Base-by-base conservation (phyloP, 148 eudicot species). In the Salicornia ramosissima region DNA sequence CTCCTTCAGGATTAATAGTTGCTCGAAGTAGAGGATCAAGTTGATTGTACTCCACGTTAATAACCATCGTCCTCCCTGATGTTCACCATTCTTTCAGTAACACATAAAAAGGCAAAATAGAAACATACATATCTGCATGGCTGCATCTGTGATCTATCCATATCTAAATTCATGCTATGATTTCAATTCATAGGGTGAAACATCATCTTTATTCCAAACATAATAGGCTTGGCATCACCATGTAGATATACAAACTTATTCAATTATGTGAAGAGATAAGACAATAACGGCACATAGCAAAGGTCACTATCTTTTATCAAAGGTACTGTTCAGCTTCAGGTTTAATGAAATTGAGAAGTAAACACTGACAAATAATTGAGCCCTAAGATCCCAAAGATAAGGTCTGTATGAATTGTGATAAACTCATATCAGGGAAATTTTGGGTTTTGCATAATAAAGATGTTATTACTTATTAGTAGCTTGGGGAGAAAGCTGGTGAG, bases 41-140 rank as follows among this genome's bases (percentile, higher is more conserved):
- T 76, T 94, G 98, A 79, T 94, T 94, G 84, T 94, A 94, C 77
- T 94, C 98, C 76, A 94, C 98, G 76, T 94, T 94, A 64, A 94
- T 94, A 78, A 90, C 97, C 98, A 94, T 90, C 26, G 90, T 70
- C 79, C 98, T 84, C 75, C 96, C 98, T 92, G 81, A 66, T 43
- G 39, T 67, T 46, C 71, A 80, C 16, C 34, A 65, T 22, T 22
- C 31, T 58, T 66, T 58, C 33, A 67, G 77, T 67, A n/a, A 72
- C 21, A 42, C 12, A 33, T 24, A 29, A 13, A 47, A 62, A 15
- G 31, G 45, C 11, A 24, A 22, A 29, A 64, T 39, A 39, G 43
- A 43, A 31, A 54, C 2, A 49, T 24, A 53, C 45, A 5, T 21
- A 25, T 33, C 15, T 19, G 26, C 6, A 66, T 62, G 50, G 3